These are phyloP conservation scores for Colletotrichum australisinense DNA, from an alignment of 2,329 filamentous ascomycete genomes.

Conservation along the genomic window DNA sequence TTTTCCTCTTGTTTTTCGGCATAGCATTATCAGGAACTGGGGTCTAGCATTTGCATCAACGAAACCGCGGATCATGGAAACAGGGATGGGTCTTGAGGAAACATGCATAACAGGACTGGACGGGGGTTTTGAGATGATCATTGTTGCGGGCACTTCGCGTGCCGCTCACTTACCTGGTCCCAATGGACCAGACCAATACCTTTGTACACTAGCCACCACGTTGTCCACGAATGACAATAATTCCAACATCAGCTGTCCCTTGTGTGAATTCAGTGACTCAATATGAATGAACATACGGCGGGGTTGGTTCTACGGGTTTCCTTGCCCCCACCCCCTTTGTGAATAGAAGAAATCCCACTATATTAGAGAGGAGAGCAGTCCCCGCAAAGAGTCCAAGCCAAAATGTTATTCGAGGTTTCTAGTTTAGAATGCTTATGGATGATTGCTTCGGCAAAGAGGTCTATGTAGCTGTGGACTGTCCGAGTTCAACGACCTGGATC, in stretches of 20 bases:
- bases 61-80: constrained; percentile 7
- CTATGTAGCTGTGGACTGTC: too few species aligned
- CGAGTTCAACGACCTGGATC: too few species aligned
- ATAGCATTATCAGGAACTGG: constrained; percentile 23
- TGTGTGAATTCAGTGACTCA: too few species aligned
- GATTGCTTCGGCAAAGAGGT: too few species aligned
- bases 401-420: too few species aligned
- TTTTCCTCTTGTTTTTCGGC: constrained; percentile 3
- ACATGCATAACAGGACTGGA: constrained; percentile 11
- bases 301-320: too few species aligned
- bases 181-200: not conserved
- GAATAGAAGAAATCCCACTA: too few species aligned
- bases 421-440: too few species aligned
- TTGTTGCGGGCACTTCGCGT: not conserved
- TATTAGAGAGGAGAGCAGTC: too few species aligned
- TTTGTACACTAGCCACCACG: constrained; percentile 18
- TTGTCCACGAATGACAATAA: constrained; percentile 19
- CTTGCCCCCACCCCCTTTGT: too few species aligned
- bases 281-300: too few species aligned
- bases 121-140: not conserved
- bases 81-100: not conserved
- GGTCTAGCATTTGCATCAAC: constrained; percentile 29
- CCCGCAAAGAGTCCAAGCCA: too few species aligned
- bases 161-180: not conserved
- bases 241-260: not conserved